A percentile compares a stretch with the other conserved stretches of the same genome.
Conservation (phyloP, 148 eudicot species). For the Polygonum aviculare region DNA sequence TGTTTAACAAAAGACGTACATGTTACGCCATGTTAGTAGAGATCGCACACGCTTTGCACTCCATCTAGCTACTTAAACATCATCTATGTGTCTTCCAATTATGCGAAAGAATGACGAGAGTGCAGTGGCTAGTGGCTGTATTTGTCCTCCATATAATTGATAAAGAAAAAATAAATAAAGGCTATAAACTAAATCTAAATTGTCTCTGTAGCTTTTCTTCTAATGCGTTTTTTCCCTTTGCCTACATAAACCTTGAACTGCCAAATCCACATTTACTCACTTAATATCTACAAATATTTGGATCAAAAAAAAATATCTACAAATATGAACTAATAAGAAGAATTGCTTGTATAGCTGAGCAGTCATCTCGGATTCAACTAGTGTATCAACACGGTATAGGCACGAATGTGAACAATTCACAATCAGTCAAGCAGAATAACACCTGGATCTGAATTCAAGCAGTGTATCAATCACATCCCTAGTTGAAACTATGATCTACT, state of each 20-base stretch:
- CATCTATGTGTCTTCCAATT: neutral
- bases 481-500: neutral
- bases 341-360: neutral
- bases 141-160: neutral
- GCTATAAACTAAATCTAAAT: neutral
- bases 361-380: neutral
- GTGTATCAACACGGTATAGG: neutral
- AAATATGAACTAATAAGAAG: neutral
- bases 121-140: neutral
- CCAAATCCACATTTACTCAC: neutral
- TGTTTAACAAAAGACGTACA: neutral
- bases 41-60: neutral
- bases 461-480: neutral
- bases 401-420: neutral
- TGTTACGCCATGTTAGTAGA: neutral
- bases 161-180: neutral
- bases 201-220: neutral
- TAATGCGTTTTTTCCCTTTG: neutral
- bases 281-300: neutral
- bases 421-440: neutral
- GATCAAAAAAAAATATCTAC: too few species aligned
- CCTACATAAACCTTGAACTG: neutral
- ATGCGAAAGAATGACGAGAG: neutral
- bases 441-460: neutral
- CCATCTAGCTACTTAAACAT: neutral